Base-by-base conservation (phyloP, 1,284 basidiomycete genomes). In the Malassezia obtusa region DNA sequence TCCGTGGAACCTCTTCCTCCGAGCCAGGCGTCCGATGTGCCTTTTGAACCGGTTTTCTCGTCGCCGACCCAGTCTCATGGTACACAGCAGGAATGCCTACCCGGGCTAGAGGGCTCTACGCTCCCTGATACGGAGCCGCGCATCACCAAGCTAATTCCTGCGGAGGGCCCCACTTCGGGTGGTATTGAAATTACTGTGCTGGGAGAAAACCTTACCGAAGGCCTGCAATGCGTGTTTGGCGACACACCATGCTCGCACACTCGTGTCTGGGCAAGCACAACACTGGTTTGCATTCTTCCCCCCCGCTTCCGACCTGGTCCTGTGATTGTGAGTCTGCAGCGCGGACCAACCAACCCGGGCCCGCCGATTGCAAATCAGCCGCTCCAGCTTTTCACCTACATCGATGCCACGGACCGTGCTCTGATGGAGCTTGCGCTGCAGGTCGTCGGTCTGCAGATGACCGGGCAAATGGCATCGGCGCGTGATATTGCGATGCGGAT, bases 391-490 rank as follows among this genome's bases (percentile, higher is more conserved):
- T 73, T 94, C 76, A 89, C 85, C 0, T 94, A 94, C 75, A 81
- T 84, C n/a, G 87, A 91, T 66, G 84, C 89, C 57, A 85, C 86
- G 12, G 89, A 94, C 68, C 79, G 87, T 49, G 84, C 86, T 14
- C 77, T 95, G 82, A 91, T 94, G 89, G 90, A 94, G 73, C 80
- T 94, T 50, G 90, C 90, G 44, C 78, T 95, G 7, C 89, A 92
- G 71, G 89, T 94, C 9, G 89, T 95, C 24, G 90, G 90, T 1
- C 77, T 94, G 59, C 90, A 92, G 78, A 91, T 94, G 87, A 94
- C 89, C 0, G 90, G 90, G 33, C 87, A 89, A 69, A 84, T 92
- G 49, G 87, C 92, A 65, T 87, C 90, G 53, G 87, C 89, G 3
- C 84, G 87, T 74, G 87, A 89, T 60, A 85, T 92, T 37, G 90